Base-by-base conservation (phyloP, 2,329 filamentous ascomycete species). In the Colletotrichum tanaceti region DNA sequence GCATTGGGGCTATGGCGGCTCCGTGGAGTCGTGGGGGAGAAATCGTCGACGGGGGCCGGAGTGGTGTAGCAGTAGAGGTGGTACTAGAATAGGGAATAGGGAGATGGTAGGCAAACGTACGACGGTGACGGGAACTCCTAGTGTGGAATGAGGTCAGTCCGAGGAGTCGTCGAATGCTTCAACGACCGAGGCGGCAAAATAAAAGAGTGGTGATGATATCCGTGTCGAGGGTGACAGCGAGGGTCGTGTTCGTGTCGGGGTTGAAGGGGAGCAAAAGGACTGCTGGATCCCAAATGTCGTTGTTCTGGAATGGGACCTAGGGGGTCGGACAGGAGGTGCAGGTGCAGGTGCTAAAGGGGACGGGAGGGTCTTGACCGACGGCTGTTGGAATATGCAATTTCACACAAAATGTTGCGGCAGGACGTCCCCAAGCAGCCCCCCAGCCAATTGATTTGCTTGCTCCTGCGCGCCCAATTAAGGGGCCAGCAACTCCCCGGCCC, bases 321-420 rank as follows among this genome's bases (percentile, higher is more conserved):
- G 64, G 58, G 44, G 50, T 57, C 58, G 63, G 68, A 68, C 58
- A 38, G 55, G 63, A 72, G 60, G 67, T 68, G 63, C 63, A 72
- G 60, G 67, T 68, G 63, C 63, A 70, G 69, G 65, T 65, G 54
- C 60, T 54, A 71, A 71, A 72, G 71, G 72, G 70, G 69, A 69
- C 65, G 65, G 67, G 67, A 72, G 65, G 65, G 65, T 70, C 68
- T 71, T 70, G 71, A 68, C 65, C 62, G 70, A 71, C 58, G 52
- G 71, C 58, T 68, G 68, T 69, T 64, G 62, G 73, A 74, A 77
- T 77, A 75, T 76, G 77, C 74, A 79, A 79, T 79, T 79, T 79
- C 76, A 79, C 76, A 77, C 71, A 74, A 79, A 77, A 77, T 78
- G 76, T 77, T 78, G 74, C 76, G 73, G 77, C 71, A 73, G 71